Evolutionary conservation across 2,329 filamentous ascomycete species (phyloP), one percentile per base, ranked within the genome.

Genomic region (Calonectria naviculata): DNA sequence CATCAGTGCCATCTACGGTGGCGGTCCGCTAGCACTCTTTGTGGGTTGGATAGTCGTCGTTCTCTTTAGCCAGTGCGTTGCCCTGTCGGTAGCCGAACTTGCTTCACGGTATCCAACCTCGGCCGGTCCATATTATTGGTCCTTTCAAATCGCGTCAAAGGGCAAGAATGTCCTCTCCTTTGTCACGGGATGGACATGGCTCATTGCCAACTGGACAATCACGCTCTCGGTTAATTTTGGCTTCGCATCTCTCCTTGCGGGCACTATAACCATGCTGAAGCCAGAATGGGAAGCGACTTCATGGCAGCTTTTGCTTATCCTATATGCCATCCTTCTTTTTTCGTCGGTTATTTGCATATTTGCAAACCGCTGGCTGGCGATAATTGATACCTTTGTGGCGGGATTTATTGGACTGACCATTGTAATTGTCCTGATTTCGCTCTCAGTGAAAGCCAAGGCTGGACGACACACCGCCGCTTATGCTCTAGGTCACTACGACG

Each of bases 241-340:
- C 8, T 92, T 91, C 38, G 92, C 90, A 71, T 88, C 92, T 78
- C 87, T 94, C 66, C 88, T 94, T 65, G 80, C 93, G 15, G 90
- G 90, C 61, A 87, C 93, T 64, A 91, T 93, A 70, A 86, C 89
- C 21, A 83, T 94, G 62, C 89, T 91, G 81, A 83, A 92, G 76
- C 85, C 89, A 3, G 84, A 81, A 68, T 94, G 91, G 77, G 84
- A 85, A 36, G 75, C 89, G 3, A 82, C 91, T 74, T 77, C 87
- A 21, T 94, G 92, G 90, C 92, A 94, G 79, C 91, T 93, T 70
- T 93, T 94, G 78, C 83, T 94, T 36, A 91, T 94, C 72, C 94
- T 94, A 81, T 88, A 92, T 73, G 91, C 84, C 24, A 91, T 91
- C 78, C 92, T 89, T 62, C 71, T 91, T 41, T 82, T 88, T n/a